Evolutionary conservation across 2,329 filamentous ascomycete species (phyloP).

Genomic region (Neofusicoccum ribis): DNA sequence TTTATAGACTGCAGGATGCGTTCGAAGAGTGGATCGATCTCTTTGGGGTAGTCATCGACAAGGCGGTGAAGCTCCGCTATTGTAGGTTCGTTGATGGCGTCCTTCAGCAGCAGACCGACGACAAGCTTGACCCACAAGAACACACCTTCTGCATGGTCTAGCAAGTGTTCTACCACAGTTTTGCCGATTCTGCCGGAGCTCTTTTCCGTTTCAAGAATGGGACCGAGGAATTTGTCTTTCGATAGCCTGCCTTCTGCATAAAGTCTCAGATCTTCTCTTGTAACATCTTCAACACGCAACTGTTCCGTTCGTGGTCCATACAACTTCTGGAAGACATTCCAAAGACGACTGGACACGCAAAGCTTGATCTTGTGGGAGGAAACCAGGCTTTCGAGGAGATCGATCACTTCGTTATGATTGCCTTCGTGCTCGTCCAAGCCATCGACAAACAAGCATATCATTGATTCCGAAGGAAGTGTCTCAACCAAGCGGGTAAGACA

Average conservation of each 20-base stretch:
- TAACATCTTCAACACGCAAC: background rate
- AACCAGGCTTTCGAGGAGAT: background rate
- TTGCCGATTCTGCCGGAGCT: too few species aligned
- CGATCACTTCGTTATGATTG: background rate
- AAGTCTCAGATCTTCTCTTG: background rate
- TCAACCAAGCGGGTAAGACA: background rate
- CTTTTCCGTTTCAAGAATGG: background rate
- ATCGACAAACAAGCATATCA: slow-evolving; percentile 1
- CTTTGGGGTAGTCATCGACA: background rate
- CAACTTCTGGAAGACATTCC: slow-evolving; percentile 22
- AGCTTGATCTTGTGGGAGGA: slow-evolving; percentile 4
- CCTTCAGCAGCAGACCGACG: background rate
- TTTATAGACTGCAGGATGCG: background rate
- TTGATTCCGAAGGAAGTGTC: background rate
- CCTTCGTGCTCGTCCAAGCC: slow-evolving; percentile 5
- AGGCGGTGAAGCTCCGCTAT: background rate
- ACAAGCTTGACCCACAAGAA: background rate
- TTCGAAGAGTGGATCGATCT: background rate
- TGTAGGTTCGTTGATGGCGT: background rate
- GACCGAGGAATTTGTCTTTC: background rate
- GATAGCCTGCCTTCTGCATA: background rate
- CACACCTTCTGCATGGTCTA: background rate
- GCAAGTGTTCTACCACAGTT: background rate
- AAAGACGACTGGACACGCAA: slow-evolving; percentile 23
- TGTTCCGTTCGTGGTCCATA: background rate